These are phyloP conservation scores for Alternaria conjuncta DNA, from an alignment of 2,329 filamentous ascomycete genomes.

Conservation along the genomic window DNA sequence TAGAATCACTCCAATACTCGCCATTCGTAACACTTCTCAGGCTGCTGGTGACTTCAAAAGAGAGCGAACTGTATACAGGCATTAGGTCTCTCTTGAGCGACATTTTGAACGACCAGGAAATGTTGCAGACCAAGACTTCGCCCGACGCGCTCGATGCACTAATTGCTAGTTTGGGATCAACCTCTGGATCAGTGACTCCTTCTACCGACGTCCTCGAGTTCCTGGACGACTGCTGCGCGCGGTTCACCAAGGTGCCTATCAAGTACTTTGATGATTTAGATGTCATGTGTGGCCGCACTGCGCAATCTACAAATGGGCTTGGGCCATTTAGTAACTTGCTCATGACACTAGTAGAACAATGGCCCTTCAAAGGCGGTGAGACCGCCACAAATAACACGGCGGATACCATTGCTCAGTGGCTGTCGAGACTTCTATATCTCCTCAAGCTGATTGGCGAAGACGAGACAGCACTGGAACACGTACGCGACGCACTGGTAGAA, in stretches of 20 bases:
- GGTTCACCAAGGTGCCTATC: constrained; percentile 77
- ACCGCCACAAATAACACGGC: constrained; percentile 31
- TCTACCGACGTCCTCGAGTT: constrained; percentile 66
- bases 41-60: constrained; percentile 60
- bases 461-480: constrained; percentile 29
- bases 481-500: constrained; percentile 38
- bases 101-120: constrained; percentile 69
- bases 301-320: constrained; percentile 23
- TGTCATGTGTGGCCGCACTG: constrained; percentile 48
- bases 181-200: constrained; percentile 38
- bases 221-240: constrained; percentile 80
- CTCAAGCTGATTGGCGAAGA: constrained; percentile 48
- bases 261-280: constrained; percentile 80
- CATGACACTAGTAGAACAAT: constrained; percentile 76
- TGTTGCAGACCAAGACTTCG: constrained; percentile 61
- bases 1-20: constrained; percentile 66
- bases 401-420: constrained; percentile 44
- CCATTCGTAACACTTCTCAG: constrained; percentile 75
- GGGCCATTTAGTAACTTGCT: constrained; percentile 67
- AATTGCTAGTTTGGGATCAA: constrained; percentile 56
- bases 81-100: constrained; percentile 64
- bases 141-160: constrained; percentile 52
- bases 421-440: constrained; percentile 44
- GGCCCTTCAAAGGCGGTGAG: constrained; percentile 64
- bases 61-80: constrained; percentile 58